phyloP scores from a whole-genome alignment of 257 asterid species.

The Solanum dulcamara region DNA sequence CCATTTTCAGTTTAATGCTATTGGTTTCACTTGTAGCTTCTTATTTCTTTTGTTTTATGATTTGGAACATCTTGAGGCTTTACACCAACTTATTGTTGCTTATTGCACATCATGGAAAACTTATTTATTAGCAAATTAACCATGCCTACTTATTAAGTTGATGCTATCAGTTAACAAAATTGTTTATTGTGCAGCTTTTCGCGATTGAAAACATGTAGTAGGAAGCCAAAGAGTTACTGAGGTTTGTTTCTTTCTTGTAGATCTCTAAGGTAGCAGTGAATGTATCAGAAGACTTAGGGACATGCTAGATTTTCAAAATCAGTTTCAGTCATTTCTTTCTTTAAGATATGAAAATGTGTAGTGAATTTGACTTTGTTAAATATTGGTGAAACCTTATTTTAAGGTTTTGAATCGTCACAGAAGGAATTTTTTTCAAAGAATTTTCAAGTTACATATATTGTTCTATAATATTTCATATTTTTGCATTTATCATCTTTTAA shows the following conservation, averaged over 20 bases:
- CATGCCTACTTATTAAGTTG: not conserved
- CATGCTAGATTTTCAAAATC: too few relatives aligned
- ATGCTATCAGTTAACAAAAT: not conserved
- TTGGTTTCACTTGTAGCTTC: not conserved
- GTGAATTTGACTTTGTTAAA: too few relatives aligned
- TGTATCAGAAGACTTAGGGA: not conserved
- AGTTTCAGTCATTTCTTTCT: too few relatives aligned
- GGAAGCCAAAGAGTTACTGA: constrained; percentile 57
- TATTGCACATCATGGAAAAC: not conserved
- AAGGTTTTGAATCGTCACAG: too few relatives aligned
- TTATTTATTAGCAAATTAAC: not conserved
- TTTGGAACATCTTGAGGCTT: not conserved
- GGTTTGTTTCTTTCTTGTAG: constrained; percentile 48
- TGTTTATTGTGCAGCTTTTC: constrained; percentile 44
- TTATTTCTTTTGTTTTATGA: not conserved
- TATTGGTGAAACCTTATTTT: too few relatives aligned
- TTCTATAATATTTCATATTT: too few relatives aligned
- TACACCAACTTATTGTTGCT: not conserved
- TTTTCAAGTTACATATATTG: too few relatives aligned
- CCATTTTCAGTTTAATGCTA: not conserved
- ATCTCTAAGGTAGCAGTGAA: constrained; percentile 41
- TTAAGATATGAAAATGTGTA: too few relatives aligned
- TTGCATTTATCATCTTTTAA: too few relatives aligned
- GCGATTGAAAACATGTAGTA: constrained; percentile 51
- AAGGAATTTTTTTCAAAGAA: too few relatives aligned